These are phyloP conservation scores for Curvularia spicifera DNA, from an alignment of 2,329 filamentous ascomycete genomes.

Conservation along the genomic window DNA sequence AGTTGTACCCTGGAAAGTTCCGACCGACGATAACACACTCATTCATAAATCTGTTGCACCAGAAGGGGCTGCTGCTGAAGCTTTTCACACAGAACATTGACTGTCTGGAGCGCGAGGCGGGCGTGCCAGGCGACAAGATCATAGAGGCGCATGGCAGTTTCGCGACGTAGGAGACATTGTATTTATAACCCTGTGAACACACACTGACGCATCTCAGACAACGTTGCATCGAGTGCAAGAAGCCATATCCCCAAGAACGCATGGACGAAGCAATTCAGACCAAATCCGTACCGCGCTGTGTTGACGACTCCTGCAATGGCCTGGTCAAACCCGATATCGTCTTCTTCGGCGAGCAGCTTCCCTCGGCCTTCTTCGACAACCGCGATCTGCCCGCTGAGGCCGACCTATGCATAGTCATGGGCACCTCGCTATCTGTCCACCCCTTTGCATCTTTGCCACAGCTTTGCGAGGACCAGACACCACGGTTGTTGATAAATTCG, in stretches of 20 bases:
- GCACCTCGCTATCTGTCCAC: constrained; percentile 85
- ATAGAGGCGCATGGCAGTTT: constrained; percentile 97
- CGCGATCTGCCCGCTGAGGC: constrained; percentile 64
- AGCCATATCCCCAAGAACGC: constrained; percentile 70
- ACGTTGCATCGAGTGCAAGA: constrained; percentile 87
- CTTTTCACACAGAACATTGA: constrained; percentile 99
- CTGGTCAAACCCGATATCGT: constrained; percentile 94
- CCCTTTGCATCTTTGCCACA: constrained; percentile 85
- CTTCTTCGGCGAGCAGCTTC: constrained; percentile 84
- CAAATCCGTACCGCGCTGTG: constrained; percentile 74
- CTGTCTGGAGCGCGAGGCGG: constrained; percentile 86
- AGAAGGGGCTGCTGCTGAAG: constrained; percentile 79
- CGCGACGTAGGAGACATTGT: constrained; percentile 56
- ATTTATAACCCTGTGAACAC: too few relatives aligned
- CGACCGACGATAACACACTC: constrained; percentile 87
- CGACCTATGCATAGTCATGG: constrained; percentile 83
- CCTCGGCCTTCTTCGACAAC: constrained; percentile 68
- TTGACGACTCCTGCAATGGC: constrained; percentile 68
- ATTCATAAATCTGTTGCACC: constrained; percentile 82
- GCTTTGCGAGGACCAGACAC: constrained; percentile 66
- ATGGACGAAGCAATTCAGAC: constrained; percentile 74
- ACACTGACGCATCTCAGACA: constrained; percentile 59
- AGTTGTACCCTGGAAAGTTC: constrained; percentile 90
- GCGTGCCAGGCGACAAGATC: constrained; percentile 79
- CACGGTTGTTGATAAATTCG: constrained; percentile 85